Evolutionary conservation across 2,329 filamentous ascomycete genomes (phyloP).

Genomic region (Microsporum audouinii): DNA sequence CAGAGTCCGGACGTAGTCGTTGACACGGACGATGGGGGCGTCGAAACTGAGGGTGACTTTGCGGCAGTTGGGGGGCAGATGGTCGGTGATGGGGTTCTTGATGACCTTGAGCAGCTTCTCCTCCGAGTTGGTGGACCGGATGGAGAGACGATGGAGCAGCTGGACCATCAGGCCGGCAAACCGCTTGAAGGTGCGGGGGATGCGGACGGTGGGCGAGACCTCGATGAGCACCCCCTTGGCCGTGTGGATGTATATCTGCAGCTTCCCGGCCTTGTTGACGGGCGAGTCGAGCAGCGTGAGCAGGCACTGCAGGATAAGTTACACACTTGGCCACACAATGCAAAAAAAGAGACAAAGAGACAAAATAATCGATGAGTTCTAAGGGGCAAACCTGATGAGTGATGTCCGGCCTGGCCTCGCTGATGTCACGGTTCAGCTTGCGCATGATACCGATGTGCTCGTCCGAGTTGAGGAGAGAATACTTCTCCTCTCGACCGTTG

Average conservation of each 20-base stretch:
- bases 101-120: constrained; percentile 97
- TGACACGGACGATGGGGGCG: constrained; percentile 70
- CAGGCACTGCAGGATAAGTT: constrained; percentile 56
- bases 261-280: constrained; percentile 93
- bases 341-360: neutral
- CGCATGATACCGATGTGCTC: constrained; percentile 99
- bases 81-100: constrained; percentile 94
- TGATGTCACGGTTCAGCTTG: constrained; percentile 98
- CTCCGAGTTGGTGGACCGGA: constrained; percentile 90
- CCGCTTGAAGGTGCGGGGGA: constrained; percentile 95
- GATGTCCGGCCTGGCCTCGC: constrained; percentile 93
- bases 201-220: constrained; percentile 94
- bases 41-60: constrained; percentile 97
- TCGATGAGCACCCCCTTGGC: constrained; percentile 95
- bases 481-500: constrained; percentile 68
- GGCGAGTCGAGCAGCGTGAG: constrained; percentile 94
- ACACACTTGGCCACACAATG: neutral
- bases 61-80: constrained; percentile 90
- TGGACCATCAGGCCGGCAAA: constrained; percentile 99
- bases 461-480: constrained; percentile 93
- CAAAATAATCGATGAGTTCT: neutral
- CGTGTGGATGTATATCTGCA: constrained; percentile 98
- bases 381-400: constrained; percentile 72
- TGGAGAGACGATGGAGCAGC: constrained; percentile 86
- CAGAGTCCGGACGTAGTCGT: constrained; percentile 76